A percentile compares a stretch with the other conserved stretches of the same genome.
These are phyloP conservation scores for Chloroidium sp. DNA, from an alignment of 163 green algal genomes.

Conservation along the genomic window DNA sequence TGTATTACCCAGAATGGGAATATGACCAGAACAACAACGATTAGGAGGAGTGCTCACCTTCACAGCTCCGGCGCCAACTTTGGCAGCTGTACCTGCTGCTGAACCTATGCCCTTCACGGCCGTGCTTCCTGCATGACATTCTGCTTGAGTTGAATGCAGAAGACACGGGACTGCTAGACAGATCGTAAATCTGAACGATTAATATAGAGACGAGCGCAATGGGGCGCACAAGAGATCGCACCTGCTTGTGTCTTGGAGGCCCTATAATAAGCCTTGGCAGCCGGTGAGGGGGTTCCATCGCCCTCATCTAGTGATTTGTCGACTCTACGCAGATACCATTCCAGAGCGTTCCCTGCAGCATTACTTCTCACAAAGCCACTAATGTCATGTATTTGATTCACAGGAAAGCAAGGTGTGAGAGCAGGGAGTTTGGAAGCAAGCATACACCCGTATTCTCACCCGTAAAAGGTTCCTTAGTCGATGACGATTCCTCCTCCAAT, in stretches of 20 bases:
- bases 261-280: background rate
- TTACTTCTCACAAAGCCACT: background rate
- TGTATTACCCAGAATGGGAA: no score
- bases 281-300: slow-evolving; percentile 18
- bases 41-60: background rate
- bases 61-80: slow-evolving; percentile 23
- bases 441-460: no score
- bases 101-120: slow-evolving; percentile 4
- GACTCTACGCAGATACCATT: slow-evolving; percentile 29
- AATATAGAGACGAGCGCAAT: background rate
- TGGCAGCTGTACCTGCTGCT: slow-evolving; percentile 20
- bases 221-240: slow-evolving; percentile 18
- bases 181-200: no score
- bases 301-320: slow-evolving; percentile 28
- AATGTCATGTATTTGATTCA: no score
- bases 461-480: no score
- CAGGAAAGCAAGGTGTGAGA: no score
- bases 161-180: no score
- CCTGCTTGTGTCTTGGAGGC: slow-evolving; percentile 6
- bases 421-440: no score
- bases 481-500: no score
- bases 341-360: slow-evolving; percentile 20
- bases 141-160: no score
- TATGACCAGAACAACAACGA: no score
- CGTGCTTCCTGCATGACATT: background rate